Evolutionary conservation across 2,329 filamentous ascomycete genomes (phyloP).

Genomic region (Fusarium gaditjirri): DNA sequence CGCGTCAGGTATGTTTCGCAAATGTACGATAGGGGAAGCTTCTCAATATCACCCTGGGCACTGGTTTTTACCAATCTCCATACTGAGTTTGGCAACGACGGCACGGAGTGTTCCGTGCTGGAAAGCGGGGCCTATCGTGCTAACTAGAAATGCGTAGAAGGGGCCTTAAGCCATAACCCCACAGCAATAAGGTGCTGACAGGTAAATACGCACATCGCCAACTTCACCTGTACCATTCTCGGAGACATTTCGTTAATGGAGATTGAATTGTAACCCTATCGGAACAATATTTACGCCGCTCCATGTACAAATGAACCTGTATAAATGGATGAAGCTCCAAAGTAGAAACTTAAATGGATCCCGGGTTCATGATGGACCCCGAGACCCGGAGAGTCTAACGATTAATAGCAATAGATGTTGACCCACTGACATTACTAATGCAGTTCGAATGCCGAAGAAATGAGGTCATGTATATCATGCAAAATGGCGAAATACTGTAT

Average conservation of each 20-base stretch:
- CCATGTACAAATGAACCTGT: rapidly evolving
- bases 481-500: neutral
- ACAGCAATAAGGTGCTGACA: neutral
- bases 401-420: neutral
- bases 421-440: constrained; percentile 18
- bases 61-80: neutral
- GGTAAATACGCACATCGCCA: rapidly evolving
- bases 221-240: rapidly evolving
- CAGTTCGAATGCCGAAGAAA: neutral
- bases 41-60: too few relatives aligned
- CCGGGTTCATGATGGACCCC: neutral
- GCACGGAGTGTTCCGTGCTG: neutral
- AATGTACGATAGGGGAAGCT: neutral
- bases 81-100: too few relatives aligned
- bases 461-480: constrained; percentile 5
- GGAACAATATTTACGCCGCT: neutral
- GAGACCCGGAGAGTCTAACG: neutral
- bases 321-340: rapidly evolving
- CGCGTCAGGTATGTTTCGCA: rapidly evolving
- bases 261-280: rapidly evolving
- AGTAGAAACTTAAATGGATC: neutral
- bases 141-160: neutral
- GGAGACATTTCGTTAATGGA: rapidly evolving
- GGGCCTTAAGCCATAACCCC: neutral
- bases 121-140: rapidly evolving